Evolutionary conservation across 2,329 filamentous ascomycete genomes (phyloP).

Genomic region (Aspergillus sergii): DNA sequence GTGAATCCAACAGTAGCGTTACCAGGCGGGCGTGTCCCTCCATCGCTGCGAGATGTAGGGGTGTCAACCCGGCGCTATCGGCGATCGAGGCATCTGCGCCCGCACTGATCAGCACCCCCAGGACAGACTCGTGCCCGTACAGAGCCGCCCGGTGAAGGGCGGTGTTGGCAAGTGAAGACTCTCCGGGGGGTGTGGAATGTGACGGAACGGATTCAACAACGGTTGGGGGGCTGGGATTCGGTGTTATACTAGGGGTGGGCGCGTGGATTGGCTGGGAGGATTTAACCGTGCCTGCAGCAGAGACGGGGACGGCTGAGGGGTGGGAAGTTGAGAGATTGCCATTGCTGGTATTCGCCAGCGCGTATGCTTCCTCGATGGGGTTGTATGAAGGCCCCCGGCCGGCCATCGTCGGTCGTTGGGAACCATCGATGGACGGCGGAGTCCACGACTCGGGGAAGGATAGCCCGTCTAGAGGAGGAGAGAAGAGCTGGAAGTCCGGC

Average conservation of each 20-base stretch:
- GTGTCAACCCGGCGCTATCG: constrained; percentile 12
- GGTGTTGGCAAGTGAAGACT: background rate
- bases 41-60: constrained; percentile 11
- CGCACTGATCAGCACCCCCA: constrained; percentile 10
- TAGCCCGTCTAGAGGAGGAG: background rate
- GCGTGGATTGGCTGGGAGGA: background rate
- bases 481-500: background rate
- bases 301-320: background rate
- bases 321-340: background rate
- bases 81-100: constrained; percentile 12
- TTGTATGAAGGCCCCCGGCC: background rate
- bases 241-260: background rate
- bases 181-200: background rate
- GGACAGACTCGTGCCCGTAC: constrained; percentile 1
- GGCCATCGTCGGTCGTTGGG: background rate
- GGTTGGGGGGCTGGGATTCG: background rate
- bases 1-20: background rate
- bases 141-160: background rate
- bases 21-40: constrained; percentile 9
- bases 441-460: background rate
- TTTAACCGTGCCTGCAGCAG: background rate
- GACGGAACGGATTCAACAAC: background rate
- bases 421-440: background rate
- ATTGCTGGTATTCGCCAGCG: background rate
- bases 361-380: background rate